Base-by-base conservation (phyloP, 1,284 basidiomycete species). In the Rhodotorula sp. region DNA sequence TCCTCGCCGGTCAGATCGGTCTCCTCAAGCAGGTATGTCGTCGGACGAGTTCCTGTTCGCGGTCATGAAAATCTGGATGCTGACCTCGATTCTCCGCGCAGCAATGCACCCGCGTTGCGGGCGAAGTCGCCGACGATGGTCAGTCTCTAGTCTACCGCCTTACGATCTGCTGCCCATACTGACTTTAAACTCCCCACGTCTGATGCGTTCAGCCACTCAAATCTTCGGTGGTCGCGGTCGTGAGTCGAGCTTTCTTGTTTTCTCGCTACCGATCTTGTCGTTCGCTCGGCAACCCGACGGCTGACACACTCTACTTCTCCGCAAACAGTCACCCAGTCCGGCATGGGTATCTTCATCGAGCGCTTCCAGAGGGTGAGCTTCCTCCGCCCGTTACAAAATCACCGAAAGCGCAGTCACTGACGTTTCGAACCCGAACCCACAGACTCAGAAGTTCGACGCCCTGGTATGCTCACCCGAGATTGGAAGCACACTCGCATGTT, bases 191-290 rank as follows among this genome's bases (percentile, higher is more conserved):
- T 10, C n/a, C 54, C 52, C 26, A 54, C 47, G 5, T 47, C 23
- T 21, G 3, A 23, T 21, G 39, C 48, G 26, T 23, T 1, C 54
- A 70, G 59, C 70, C 54, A 57, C 62, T 57, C 58, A 70, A 64
- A 81, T 83, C 68, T 83, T 82, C 51, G 83, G 82, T 63, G 74
- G 80, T 2, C 72, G 79, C 79, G 89, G 90, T 67, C 87, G 88
- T 88, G 78, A 64, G 81, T 61, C n/a, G n/a, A n/a, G n/a, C n/a
- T n/a, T n/a, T n/a, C n/a, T n/a, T n/a, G n/a, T n/a, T n/a, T n/a
- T n/a, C n/a, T n/a, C n/a, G n/a, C n/a, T 23, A 43, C 46, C 57
- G 3, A n/a, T 14, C 23, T 26, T n/a, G 8, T 34, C 48, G 0
- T 1, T n/a, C 12, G 2, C 34, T 18, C 10, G 7, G 29, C 31